Percentiles rank a stretch among this genome's conserved stretches.
Evolutionary conservation across 2,329 filamentous ascomycete genomes (phyloP).

Genomic region (Trichoderma endophyticum): DNA sequence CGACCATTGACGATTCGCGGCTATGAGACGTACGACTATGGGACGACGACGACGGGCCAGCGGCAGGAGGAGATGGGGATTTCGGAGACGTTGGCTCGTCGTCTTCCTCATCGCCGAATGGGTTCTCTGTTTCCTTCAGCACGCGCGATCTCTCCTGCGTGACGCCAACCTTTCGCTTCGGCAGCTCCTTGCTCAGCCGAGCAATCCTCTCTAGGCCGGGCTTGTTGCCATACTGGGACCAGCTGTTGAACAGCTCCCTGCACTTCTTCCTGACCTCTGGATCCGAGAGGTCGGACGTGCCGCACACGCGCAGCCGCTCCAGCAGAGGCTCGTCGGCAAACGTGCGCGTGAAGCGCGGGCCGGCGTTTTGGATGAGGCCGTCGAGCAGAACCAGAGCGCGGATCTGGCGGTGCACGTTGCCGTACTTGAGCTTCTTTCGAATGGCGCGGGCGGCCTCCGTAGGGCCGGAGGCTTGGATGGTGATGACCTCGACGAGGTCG

Average conservation of each 20-base stretch:
- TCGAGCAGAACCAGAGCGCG: conserved; percentile 86
- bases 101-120: conserved; percentile 65
- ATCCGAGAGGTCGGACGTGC: conserved; percentile 80
- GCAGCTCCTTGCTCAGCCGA: conserved; percentile 69
- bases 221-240: conserved; percentile 81
- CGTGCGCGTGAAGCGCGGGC: conserved; percentile 76
- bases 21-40: conserved; percentile 25
- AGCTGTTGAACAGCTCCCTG: conserved; percentile 79
- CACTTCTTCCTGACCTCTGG: conserved; percentile 85
- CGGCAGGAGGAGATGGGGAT: conserved; percentile 25
- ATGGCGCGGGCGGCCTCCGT: conserved; percentile 87
- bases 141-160: conserved; percentile 80
- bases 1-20: conserved; percentile 7
- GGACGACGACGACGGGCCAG: conserved; percentile 22
- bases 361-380: conserved; percentile 91
- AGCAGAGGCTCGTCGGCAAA: conserved; percentile 91
- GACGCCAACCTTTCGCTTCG: conserved; percentile 65
- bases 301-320: conserved; percentile 84
- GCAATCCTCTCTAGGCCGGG: conserved; percentile 77
- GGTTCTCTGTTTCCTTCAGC: conserved; percentile 73
- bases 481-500: conserved; percentile 90
- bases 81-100: conserved; percentile 43
- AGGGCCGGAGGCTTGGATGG: conserved; percentile 81
- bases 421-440: conserved; percentile 98
- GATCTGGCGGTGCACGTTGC: conserved; percentile 87